Percentiles rank a stretch among this genome's conserved stretches.
These are phyloP conservation scores for Rutstroemia sp. DNA, from an alignment of 2,329 filamentous ascomycete species.

Conservation along the genomic window DNA sequence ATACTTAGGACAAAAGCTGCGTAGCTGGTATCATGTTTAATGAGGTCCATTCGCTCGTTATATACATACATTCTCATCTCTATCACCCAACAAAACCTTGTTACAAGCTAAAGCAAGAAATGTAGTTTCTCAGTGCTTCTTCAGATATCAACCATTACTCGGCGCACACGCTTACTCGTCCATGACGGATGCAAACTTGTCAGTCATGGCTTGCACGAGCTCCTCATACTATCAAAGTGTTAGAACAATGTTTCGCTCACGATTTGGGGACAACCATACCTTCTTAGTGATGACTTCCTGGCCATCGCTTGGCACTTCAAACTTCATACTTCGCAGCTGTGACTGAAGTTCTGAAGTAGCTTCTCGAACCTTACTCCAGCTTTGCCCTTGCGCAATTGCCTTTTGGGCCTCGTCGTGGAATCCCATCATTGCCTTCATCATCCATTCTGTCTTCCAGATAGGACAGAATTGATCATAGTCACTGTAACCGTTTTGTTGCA, in stretches of 20 bases:
- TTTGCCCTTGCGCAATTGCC: constrained; percentile 82
- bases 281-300: constrained; percentile 77
- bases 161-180: constrained; percentile 62
- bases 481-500: constrained; percentile 98
- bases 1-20: background rate
- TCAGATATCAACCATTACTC: background rate
- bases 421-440: constrained; percentile 99
- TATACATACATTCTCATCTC: constrained; percentile 25
- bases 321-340: constrained; percentile 87
- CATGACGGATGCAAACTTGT: constrained; percentile 93
- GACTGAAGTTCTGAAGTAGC: constrained; percentile 80
- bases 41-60: constrained; percentile 9
- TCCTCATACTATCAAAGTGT: constrained; percentile 66
- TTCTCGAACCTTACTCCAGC: constrained; percentile 89
- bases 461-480: constrained; percentile 99
- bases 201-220: constrained; percentile 83
- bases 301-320: constrained; percentile 83
- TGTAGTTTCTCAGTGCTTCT: constrained; percentile 13
- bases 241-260: constrained; percentile 8
- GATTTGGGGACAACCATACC: constrained; percentile 41
- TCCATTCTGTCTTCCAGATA: constrained; percentile 99
- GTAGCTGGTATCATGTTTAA: background rate
- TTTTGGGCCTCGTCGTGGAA: constrained; percentile 98
- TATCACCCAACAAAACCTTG: constrained; percentile 17
- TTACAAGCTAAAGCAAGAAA: constrained; percentile 17